phyloP scores from a whole-genome alignment of 768 basidiomycete species.

The Coprinellus micaceus region DNA sequence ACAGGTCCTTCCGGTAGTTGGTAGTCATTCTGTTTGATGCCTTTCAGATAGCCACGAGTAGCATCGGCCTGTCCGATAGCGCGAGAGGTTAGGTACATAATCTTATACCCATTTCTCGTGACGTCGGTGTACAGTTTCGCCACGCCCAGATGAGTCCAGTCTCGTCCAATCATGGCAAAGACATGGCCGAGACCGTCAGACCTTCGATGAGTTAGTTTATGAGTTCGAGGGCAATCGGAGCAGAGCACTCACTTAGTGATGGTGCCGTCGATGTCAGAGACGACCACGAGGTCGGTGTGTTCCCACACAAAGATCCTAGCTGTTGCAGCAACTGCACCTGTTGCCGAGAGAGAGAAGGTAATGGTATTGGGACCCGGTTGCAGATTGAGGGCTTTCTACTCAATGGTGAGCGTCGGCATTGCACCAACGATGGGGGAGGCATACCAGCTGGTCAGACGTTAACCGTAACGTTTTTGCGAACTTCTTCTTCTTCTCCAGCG shows the following conservation, averaged over 20 bases:
- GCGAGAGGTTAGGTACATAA: constrained; percentile 95
- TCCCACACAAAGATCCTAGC: constrained; percentile 97
- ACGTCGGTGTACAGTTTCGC: constrained; percentile 98
- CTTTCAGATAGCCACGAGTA: constrained; percentile 89
- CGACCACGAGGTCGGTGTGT: constrained; percentile 81
- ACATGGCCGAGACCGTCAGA: constrained; percentile 96
- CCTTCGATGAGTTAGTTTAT: constrained; percentile 35
- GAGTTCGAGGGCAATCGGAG: neutral
- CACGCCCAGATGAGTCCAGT: constrained; percentile 97
- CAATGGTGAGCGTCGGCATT: neutral
- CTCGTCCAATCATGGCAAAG: constrained; percentile 95
- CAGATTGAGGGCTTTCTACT: constrained; percentile 81
- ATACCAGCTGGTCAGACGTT: constrained; percentile 90
- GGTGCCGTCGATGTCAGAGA: constrained; percentile 98
- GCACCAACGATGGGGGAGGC: constrained; percentile 19
- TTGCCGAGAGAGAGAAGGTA: constrained; percentile 87
- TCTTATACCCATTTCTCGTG: constrained; percentile 91
- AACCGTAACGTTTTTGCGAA: constrained; percentile 91
- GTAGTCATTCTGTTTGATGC: constrained; percentile 93
- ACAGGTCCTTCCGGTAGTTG: constrained; percentile 97
- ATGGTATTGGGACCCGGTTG: constrained; percentile 87
- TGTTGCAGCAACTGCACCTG: constrained; percentile 78
- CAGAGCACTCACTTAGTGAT: constrained; percentile 82
- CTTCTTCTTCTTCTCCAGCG: constrained; percentile 33
- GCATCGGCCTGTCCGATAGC: constrained; percentile 98